A percentile compares a stretch with the other conserved stretches of the same genome.
These are phyloP conservation scores for Gleditsia sinensis DNA, from an alignment of 306 rosid genomes.

Conservation along the genomic window DNA sequence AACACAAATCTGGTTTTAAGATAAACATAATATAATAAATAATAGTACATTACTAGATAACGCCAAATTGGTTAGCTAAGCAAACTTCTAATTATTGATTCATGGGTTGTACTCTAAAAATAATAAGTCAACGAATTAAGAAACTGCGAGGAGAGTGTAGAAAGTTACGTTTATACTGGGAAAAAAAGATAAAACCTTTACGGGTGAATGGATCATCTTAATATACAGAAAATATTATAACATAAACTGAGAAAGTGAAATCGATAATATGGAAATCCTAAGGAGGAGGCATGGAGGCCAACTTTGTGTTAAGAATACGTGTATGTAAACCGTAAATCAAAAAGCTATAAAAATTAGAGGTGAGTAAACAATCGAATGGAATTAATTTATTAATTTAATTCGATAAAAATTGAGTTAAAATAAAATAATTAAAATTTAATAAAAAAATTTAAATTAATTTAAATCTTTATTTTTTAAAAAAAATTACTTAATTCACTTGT, in stretches of 20 bases:
- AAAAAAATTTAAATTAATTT: no score
- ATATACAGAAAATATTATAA: background rate
- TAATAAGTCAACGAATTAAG: background rate
- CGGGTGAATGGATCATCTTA: background rate
- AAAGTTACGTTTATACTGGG: background rate
- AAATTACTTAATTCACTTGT: no score
- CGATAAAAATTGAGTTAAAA: no score
- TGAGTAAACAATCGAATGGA: no score
- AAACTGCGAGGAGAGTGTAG: background rate
- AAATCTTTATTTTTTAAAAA: no score
- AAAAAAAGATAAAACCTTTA: background rate
- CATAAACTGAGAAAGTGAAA: background rate
- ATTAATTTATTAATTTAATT: no score
- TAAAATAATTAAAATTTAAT: no score
- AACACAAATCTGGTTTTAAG: background rate
- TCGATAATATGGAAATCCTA: background rate
- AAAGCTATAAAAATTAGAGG: no score
- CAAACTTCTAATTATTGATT: constrained; percentile 15
- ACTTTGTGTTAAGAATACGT: background rate
- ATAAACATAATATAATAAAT: background rate
- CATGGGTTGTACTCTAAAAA: background rate
- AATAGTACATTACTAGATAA: background rate
- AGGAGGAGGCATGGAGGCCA: background rate
- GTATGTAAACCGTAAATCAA: no score
- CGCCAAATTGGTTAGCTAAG: constrained; percentile 21